Evolutionary conservation across 2,329 filamentous ascomycete genomes (phyloP).

Genomic region (Ascochyta fabae): DNA sequence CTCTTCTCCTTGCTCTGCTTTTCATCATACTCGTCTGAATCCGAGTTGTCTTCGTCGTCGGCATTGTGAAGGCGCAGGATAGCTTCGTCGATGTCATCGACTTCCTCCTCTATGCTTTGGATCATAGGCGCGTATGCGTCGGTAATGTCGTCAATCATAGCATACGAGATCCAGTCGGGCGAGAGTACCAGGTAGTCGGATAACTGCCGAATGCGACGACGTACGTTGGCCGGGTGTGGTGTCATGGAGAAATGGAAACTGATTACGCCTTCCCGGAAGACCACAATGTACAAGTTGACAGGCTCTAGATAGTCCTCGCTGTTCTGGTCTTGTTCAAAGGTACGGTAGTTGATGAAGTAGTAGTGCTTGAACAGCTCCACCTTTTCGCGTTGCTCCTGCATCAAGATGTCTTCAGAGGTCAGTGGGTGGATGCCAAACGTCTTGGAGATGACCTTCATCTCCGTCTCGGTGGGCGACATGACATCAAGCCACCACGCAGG

Average conservation of each 20-base stretch:
- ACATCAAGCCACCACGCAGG: conserved; percentile 98
- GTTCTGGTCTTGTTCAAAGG: conserved; percentile 91
- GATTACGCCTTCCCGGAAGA: conserved; percentile 93
- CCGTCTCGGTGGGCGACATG: conserved; percentile 84
- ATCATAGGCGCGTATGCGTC: conserved; percentile 95
- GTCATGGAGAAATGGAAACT: conserved; percentile 98
- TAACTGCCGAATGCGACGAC: conserved; percentile 88
- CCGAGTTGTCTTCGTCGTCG: conserved; percentile 54
- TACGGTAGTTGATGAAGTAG: conserved; percentile 98
- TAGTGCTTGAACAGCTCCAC: conserved; percentile 97
- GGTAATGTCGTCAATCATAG: conserved; percentile 97
- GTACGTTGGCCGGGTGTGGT: conserved; percentile 94
- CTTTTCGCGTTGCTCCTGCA: conserved; percentile 97
- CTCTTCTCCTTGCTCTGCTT: conserved; percentile 47
- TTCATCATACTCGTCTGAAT: conserved; percentile 46
- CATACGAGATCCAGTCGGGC: conserved; percentile 98
- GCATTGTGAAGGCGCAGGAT: conserved; percentile 80
- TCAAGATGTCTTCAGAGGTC: conserved; percentile 94
- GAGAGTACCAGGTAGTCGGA: conserved; percentile 92
- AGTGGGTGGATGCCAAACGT: conserved; percentile 95
- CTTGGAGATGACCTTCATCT: conserved; percentile 94
- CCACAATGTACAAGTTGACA: conserved; percentile 96
- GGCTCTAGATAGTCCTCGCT: conserved; percentile 92
- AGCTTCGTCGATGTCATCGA: conserved; percentile 93
- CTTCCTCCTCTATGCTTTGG: conserved; percentile 90